These are phyloP conservation scores for Aspergillus candidus DNA, from an alignment of 2,329 filamentous ascomycete genomes.

Conservation along the genomic window DNA sequence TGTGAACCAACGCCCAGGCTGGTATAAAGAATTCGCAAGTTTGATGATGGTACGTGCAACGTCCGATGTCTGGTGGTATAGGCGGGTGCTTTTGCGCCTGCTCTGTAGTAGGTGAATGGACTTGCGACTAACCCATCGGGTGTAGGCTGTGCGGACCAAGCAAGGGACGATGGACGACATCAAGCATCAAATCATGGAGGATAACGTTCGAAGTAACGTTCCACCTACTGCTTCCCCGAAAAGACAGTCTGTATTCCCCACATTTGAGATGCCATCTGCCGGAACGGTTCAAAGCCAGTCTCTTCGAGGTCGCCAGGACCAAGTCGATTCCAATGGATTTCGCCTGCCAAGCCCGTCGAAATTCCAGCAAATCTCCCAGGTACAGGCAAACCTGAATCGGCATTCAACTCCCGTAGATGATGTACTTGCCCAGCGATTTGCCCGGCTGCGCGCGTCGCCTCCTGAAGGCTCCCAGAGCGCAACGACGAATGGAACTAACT, in stretches of 20 bases:
- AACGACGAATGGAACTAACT: conserved; percentile 7
- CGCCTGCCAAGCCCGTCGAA: conserved; percentile 39
- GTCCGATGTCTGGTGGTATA: not conserved
- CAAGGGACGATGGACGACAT: conserved; percentile 38
- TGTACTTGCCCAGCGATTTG: conserved; percentile 38
- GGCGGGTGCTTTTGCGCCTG: not conserved
- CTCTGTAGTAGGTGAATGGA: not conserved
- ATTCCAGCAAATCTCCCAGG: conserved; percentile 26
- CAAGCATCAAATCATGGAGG: conserved; percentile 36
- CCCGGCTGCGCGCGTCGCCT: conserved; percentile 29
- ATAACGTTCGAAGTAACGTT: conserved; percentile 27
- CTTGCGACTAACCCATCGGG: conserved; percentile 7
- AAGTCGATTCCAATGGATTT: conserved; percentile 14
- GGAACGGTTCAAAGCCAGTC: conserved; percentile 8
- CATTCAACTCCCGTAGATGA: conserved; percentile 29
- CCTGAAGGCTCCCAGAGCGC: not conserved
- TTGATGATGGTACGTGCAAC: conserved; percentile 40
- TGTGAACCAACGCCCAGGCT: conserved; percentile 48
- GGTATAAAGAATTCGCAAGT: conserved; percentile 45
- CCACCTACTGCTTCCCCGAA: conserved; percentile 17
- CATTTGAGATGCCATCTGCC: conserved; percentile 8
- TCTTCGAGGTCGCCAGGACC: conserved; percentile 21
- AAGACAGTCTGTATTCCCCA: conserved; percentile 7
- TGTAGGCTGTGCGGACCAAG: conserved; percentile 35
- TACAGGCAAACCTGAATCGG: conserved; percentile 18